Conservation (phyloP, 2,329 filamentous ascomycete species). For the Aureobasidium sp. region DNA sequence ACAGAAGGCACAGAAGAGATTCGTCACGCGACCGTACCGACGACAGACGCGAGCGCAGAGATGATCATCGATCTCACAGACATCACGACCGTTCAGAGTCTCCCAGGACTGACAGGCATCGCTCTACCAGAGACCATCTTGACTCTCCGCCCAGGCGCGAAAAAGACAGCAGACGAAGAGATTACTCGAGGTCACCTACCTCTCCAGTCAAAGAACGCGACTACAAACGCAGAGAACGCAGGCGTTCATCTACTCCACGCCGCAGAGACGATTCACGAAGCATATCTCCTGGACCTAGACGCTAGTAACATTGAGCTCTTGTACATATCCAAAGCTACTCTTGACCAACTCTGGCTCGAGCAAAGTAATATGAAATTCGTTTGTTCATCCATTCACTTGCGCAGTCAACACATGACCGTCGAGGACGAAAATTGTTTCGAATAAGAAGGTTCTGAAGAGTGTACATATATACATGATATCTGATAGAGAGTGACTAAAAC, state of each 20-base stretch:
- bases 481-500: background rate
- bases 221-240: background rate
- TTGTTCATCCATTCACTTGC: too few relatives aligned
- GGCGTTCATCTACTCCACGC: background rate
- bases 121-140: background rate
- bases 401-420: too few relatives aligned
- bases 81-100: background rate
- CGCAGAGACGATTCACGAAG: background rate
- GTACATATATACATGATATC: background rate
- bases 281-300: constrained; percentile 1
- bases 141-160: background rate
- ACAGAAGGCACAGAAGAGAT: constrained; percentile 12
- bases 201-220: background rate
- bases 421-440: background rate
- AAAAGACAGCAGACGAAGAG: background rate
- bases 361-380: background rate
- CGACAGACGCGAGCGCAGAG: background rate
- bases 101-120: background rate
- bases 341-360: too few relatives aligned
- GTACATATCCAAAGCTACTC: too few relatives aligned
- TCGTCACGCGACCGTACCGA: constrained; percentile 10
- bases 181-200: background rate
- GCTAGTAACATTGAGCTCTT: background rate
- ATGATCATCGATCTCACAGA: constrained; percentile 3
- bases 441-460: background rate